These are phyloP conservation scores for Casuarina cunninghamiana DNA, from an alignment of 306 rosid genomes.

Conservation along the genomic window DNA sequence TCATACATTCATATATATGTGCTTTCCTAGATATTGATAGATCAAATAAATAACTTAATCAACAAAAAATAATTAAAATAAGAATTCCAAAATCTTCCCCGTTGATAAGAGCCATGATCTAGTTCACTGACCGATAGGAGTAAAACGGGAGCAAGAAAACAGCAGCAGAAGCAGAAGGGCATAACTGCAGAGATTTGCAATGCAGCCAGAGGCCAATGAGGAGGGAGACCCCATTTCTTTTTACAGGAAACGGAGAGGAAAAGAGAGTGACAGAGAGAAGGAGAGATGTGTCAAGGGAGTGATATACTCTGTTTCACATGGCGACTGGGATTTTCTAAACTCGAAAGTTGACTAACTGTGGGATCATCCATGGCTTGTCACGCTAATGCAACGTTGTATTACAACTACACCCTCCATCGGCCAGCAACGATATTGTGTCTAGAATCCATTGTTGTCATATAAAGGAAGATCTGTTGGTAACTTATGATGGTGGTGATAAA, in stretches of 20 bases:
- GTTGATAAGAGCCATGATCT: background rate
- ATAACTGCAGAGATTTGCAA: constrained; percentile 40
- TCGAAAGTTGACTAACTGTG: background rate
- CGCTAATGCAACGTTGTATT: background rate
- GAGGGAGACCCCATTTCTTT: constrained; percentile 50
- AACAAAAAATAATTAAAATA: background rate
- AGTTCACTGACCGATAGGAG: constrained; percentile 59
- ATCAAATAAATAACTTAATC: background rate
- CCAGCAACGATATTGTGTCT: too few relatives aligned
- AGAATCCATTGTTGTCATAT: too few relatives aligned
- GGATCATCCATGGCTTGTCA: background rate
- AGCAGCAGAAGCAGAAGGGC: constrained; percentile 45
- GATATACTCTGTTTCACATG: constrained; percentile 25
- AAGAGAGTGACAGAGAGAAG: constrained; percentile 18
- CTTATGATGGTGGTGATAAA: too few relatives aligned
- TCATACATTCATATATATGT: too few relatives aligned
- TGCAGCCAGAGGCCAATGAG: constrained; percentile 46
- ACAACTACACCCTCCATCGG: background rate
- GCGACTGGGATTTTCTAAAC: constrained; percentile 12
- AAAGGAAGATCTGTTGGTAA: too few relatives aligned
- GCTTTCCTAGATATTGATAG: too few relatives aligned
- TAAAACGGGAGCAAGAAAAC: constrained; percentile 59
- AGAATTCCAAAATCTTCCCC: background rate
- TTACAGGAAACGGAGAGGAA: constrained; percentile 17
- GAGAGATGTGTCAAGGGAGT: constrained; percentile 2